Conservation (phyloP, 768 basidiomycete genomes). For the Termitomyces eurrhizus region DNA sequence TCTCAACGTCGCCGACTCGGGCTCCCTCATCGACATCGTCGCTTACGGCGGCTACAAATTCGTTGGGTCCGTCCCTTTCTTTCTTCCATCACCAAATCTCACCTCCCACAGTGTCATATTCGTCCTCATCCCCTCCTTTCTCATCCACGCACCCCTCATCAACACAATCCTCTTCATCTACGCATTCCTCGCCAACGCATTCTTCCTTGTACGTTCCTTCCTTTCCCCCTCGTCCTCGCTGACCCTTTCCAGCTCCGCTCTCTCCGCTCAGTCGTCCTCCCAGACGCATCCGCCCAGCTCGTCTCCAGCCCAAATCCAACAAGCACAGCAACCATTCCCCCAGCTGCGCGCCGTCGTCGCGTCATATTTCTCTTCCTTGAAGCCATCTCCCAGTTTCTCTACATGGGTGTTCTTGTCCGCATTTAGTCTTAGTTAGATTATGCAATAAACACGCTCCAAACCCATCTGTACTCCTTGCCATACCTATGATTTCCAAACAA, state of each 20-base stretch:
- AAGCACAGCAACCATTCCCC: constrained; percentile 61
- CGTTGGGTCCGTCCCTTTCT: constrained; percentile 65
- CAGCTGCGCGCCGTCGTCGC: constrained; percentile 73
- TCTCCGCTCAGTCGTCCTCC: constrained; percentile 65
- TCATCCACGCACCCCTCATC: constrained; percentile 57
- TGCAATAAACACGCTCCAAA: background rate
- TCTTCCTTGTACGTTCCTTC: constrained; percentile 73
- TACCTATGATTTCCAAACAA: no score
- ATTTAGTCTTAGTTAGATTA: constrained; percentile 18
- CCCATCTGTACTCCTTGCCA: no score
- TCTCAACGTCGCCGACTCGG: constrained; percentile 74
- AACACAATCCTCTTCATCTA: constrained; percentile 78
- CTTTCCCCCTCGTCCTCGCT: background rate
- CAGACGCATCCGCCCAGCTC: constrained; percentile 56
- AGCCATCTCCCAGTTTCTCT: constrained; percentile 77
- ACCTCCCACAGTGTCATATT: constrained; percentile 65
- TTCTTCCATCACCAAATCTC: background rate
- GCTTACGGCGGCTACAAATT: constrained; percentile 98
- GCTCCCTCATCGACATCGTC: constrained; percentile 75
- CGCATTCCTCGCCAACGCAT: constrained; percentile 83
- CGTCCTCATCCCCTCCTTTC: constrained; percentile 68
- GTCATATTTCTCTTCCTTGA: constrained; percentile 89
- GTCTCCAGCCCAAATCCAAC: constrained; percentile 35
- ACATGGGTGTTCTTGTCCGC: constrained; percentile 81
- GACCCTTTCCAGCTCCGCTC: constrained; percentile 69